Percentiles rank a stretch among this genome's conserved stretches.
phyloP scores from a whole-genome alignment of 768 basidiomycete genomes.

The Tremella mesenterica region DNA sequence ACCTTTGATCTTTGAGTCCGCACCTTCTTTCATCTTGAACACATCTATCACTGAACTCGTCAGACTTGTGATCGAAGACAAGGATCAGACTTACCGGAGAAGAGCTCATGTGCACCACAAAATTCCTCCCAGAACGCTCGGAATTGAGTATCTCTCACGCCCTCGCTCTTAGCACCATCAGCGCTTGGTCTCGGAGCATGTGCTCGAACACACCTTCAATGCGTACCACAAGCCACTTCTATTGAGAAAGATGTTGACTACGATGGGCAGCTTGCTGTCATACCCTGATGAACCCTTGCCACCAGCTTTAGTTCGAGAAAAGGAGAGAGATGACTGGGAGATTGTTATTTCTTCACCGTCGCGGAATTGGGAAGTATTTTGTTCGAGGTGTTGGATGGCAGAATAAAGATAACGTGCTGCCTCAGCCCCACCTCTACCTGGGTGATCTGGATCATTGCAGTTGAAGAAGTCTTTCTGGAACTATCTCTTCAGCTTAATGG shows the following conservation, averaged over 20 bases:
- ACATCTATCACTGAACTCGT: slow-evolving; percentile 30
- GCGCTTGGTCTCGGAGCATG: not conserved
- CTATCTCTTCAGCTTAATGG: slow-evolving; percentile 9
- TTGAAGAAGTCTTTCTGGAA: no score
- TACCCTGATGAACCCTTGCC: no score
- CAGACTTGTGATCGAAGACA: not conserved
- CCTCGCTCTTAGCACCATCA: slow-evolving; percentile 7
- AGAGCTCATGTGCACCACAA: slow-evolving; percentile 25
- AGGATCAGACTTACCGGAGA: slow-evolving; percentile 22
- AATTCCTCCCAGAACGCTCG: slow-evolving; percentile 35
- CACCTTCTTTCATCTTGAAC: slow-evolving; percentile 31
- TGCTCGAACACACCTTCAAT: slow-evolving; percentile 19
- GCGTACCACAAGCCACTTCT: slow-evolving; percentile 24
- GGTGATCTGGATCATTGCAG: no score
- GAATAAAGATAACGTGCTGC: slow-evolving; percentile 17
- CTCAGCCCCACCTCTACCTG: no score
- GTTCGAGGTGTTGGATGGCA: no score
- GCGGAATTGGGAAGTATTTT: no score
- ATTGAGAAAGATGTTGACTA: slow-evolving; percentile 37
- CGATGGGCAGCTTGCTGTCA: slow-evolving; percentile 9
- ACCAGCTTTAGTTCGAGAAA: not conserved
- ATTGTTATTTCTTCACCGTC: not conserved
- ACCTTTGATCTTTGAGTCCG: slow-evolving; percentile 31
- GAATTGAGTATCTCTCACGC: slow-evolving; percentile 19
- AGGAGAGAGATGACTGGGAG: not conserved